Conservation (phyloP, 306 rosid species). For the Prunus dulcis region DNA sequence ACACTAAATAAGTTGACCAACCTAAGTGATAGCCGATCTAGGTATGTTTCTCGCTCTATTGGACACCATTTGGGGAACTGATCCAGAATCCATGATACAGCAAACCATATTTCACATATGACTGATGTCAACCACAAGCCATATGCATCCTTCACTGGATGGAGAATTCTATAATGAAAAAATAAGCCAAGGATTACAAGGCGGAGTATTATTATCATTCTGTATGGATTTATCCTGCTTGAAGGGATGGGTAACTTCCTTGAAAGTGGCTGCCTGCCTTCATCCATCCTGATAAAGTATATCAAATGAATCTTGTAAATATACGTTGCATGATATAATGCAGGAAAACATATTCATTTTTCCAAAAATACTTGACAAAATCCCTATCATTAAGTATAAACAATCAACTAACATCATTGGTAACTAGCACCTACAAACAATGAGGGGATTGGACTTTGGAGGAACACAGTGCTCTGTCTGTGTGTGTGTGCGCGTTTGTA, state of each 20-base stretch:
- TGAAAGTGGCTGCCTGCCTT: conserved; percentile 95
- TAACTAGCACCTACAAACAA: not conserved
- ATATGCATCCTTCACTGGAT: conserved; percentile 93
- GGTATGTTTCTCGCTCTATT: conserved; percentile 89
- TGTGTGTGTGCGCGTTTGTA: not conserved
- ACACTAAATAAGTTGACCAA: conserved; percentile 17
- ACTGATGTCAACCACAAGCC: conserved; percentile 96
- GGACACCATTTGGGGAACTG: conserved; percentile 98
- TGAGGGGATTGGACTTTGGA: not conserved
- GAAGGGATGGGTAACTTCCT: conserved; percentile 80
- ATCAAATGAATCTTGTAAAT: conserved; percentile 18
- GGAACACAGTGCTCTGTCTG: not conserved
- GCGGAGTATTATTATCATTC: conserved; percentile 76
- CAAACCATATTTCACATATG: conserved; percentile 99
- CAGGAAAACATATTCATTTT: not conserved
- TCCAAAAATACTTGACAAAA: not conserved
- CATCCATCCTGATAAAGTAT: conserved; percentile 81
- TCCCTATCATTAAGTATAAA: not conserved
- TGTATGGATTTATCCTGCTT: conserved; percentile 96
- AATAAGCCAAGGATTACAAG: conserved; percentile 78
- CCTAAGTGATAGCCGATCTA: conserved; percentile 88
- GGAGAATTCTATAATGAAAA: conserved; percentile 89
- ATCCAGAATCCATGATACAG: conserved; percentile 90
- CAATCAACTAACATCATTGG: not conserved
- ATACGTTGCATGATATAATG: not conserved